These are phyloP conservation scores for Gynandropsis gynandra DNA, from an alignment of 345 rosid species.

Conservation along the genomic window DNA sequence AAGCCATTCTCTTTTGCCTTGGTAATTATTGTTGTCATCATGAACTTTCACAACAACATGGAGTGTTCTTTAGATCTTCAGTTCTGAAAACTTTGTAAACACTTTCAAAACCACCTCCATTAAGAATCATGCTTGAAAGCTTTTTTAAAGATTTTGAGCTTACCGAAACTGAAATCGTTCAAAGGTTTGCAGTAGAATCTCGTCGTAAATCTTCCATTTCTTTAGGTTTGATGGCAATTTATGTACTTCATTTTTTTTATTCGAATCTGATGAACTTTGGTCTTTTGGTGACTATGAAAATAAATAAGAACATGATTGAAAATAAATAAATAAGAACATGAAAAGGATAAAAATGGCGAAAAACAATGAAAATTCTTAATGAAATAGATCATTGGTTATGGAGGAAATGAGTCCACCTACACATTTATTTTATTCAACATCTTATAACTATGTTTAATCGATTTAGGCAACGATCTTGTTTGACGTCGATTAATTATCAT, in stretches of 20 bases:
- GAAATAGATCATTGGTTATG: slow-evolving; percentile 45
- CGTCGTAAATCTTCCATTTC: slow-evolving; percentile 94
- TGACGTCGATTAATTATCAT: no score
- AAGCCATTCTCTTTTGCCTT: slow-evolving; percentile 99
- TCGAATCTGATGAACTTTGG: slow-evolving; percentile 33
- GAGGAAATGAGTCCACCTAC: slow-evolving; percentile 44
- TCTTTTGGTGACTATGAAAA: slow-evolving; percentile 57
- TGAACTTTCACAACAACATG: slow-evolving; percentile 96
- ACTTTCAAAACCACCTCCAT: slow-evolving; percentile 94
- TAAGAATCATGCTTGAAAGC: slow-evolving; percentile 94
- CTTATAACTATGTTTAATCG: no score
- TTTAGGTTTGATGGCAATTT: slow-evolving; percentile 85
- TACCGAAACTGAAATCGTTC: slow-evolving; percentile 67
- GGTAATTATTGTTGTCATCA: slow-evolving; percentile 80
- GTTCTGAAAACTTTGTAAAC: slow-evolving; percentile 79
- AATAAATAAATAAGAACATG: no score
- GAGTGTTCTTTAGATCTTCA: slow-evolving; percentile 49
- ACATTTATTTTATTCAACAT: slow-evolving; percentile 14
- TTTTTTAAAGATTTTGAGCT: slow-evolving; percentile 58
- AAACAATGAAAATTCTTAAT: slow-evolving; percentile 23
- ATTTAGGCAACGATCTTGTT: no score
- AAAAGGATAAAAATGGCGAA: no score
- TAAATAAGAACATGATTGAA: neutral
- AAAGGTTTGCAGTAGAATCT: slow-evolving; percentile 74
- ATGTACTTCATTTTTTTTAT: slow-evolving; percentile 33